A percentile compares a stretch with the other conserved stretches of the same genome.
Evolutionary conservation across 2,329 filamentous ascomycete genomes (phyloP).

Genomic region (Hortaea werneckii): DNA sequence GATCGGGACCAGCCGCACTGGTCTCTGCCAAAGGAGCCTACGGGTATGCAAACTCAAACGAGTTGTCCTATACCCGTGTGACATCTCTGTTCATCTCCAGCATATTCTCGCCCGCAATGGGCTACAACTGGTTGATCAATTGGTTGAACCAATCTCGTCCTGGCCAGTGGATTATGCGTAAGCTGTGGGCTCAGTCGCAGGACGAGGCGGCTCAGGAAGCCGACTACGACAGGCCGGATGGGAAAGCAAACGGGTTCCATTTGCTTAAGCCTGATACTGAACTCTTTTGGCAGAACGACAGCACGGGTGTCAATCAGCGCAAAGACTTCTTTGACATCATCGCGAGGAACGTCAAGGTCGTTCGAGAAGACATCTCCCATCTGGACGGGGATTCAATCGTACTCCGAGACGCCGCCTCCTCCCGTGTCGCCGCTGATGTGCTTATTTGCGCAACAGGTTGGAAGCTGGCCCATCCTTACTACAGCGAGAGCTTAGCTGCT

Average conservation of each 20-base stretch:
- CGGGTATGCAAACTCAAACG: slow-evolving; percentile 1
- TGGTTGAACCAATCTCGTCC: neutral
- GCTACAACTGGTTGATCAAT: slow-evolving; percentile 1
- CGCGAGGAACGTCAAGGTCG: slow-evolving; percentile 6
- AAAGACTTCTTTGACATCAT: slow-evolving; percentile 9
- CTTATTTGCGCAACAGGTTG: slow-evolving; percentile 11
- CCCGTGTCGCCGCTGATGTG: slow-evolving; percentile 3
- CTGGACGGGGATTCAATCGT: neutral
- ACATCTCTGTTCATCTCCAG: slow-evolving; percentile 1
- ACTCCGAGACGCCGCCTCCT: neutral
- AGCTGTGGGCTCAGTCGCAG: slow-evolving; percentile 2
- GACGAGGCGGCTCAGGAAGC: neutral
- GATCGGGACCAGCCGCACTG: slow-evolving; percentile 17
- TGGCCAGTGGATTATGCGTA: slow-evolving; percentile 1
- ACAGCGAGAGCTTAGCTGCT: neutral
- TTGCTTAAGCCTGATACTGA: neutral
- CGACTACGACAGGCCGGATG: slow-evolving; percentile 1
- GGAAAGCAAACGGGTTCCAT: slow-evolving; percentile 1
- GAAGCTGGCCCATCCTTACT: slow-evolving; percentile 4
- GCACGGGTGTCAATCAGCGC: slow-evolving; percentile 5
- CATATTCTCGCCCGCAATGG: neutral
- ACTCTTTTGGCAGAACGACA: slow-evolving; percentile 1
- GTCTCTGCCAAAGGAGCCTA: neutral
- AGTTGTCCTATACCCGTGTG: neutral
- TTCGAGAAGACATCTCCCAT: slow-evolving; percentile 4